phyloP scores from a whole-genome alignment of 164 flowering plant species.

The Echeveria elegans region DNA sequence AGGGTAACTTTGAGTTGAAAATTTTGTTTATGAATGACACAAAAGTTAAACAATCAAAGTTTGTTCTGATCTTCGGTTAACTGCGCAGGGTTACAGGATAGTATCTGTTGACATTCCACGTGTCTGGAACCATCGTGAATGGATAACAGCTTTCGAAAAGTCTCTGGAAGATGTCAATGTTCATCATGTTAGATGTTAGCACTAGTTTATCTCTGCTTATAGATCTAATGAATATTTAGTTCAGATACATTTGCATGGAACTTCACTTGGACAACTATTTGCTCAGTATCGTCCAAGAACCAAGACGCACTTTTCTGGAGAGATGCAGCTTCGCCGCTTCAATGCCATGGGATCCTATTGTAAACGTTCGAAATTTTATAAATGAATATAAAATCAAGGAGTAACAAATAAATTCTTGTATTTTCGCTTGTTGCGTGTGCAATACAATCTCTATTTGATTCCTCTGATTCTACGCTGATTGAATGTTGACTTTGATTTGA shows the following conservation, averaged over 20 bases:
- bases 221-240: not conserved
- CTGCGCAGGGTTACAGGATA: conserved; percentile 80
- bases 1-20: not conserved
- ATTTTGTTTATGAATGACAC: not conserved
- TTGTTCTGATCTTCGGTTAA: not conserved
- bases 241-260: conserved; percentile 96
- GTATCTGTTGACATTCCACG: conserved; percentile 95
- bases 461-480: too few relatives aligned
- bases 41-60: not conserved
- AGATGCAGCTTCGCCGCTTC: conserved; percentile 69
- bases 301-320: conserved; percentile 84
- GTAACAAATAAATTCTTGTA: too few relatives aligned
- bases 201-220: not conserved
- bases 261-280: conserved; percentile 94
- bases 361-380: too few relatives aligned
- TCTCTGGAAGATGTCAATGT: conserved; percentile 90
- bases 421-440: too few relatives aligned
- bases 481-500: too few relatives aligned
- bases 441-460: too few relatives aligned
- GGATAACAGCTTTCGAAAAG: conserved; percentile 96
- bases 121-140: conserved; percentile 88
- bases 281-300: conserved; percentile 99
- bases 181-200: conserved; percentile 94
- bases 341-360: conserved; percentile 97
- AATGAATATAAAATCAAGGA: too few relatives aligned